phyloP scores from a whole-genome alignment of 495 filamentous ascomycete genomes.

The Xylaria palmicola region DNA sequence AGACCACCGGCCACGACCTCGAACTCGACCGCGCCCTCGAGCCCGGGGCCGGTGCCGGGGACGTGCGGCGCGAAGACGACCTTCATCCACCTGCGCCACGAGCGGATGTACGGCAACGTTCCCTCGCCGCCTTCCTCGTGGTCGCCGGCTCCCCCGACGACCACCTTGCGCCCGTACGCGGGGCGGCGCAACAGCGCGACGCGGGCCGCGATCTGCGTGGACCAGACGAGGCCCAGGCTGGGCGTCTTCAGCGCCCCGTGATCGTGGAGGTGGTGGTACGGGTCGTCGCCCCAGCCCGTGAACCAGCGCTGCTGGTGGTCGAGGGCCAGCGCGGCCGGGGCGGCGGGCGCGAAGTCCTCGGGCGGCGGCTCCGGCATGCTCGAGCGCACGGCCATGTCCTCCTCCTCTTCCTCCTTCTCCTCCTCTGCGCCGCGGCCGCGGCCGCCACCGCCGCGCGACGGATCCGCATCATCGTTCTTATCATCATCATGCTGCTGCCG shows the following conservation, averaged over 20 bases:
- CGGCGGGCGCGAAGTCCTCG: conserved; percentile 20
- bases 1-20: conserved; percentile 58
- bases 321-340: conserved; percentile 60
- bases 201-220: conserved; percentile 78
- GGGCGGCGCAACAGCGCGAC: conserved; percentile 72
- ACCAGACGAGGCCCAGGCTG: conserved; percentile 83
- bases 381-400: conserved; percentile 29
- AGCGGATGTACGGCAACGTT: conserved; percentile 28
- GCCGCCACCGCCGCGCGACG: conserved; percentile 25
- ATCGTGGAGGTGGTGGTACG: conserved; percentile 19
- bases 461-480: conserved; percentile 9
- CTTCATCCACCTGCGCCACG: conserved; percentile 68
- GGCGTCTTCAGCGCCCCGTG: conserved; percentile 70
- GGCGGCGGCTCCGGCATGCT: conserved; percentile 30
- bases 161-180: conserved; percentile 41
- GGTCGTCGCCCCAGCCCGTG: conserved; percentile 83
- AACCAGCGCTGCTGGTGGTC: conserved; percentile 92
- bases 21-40: conserved; percentile 51
- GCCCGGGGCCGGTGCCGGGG: conserved; percentile 40
- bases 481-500: too few species aligned
- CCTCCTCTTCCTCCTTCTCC: too few species aligned
- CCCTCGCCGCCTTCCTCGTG: conserved; percentile 26
- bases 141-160: conserved; percentile 10
- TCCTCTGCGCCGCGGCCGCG: too few species aligned
- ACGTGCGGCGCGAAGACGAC: conserved; percentile 78